Percentiles rank a stretch among this genome's conserved stretches.
phyloP scores from a whole-genome alignment of 352 stramenopile genomes.

The Pelagophyceae sp. region DNA sequence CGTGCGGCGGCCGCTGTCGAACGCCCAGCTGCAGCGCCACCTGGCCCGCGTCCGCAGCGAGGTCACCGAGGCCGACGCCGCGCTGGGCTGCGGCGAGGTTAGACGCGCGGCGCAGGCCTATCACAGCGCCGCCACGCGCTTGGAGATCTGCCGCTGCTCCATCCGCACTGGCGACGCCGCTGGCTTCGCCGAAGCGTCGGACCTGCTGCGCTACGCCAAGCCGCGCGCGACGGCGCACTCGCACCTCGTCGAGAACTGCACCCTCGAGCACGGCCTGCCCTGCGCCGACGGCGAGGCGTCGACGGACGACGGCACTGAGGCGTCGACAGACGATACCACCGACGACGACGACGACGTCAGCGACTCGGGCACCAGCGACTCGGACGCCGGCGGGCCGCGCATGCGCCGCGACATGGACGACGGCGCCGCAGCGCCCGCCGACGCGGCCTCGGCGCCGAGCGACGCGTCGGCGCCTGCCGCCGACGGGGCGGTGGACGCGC shows the following conservation, averaged over 20 bases:
- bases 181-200: background rate
- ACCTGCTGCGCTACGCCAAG: background rate
- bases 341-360: too few relatives aligned
- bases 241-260: slow-evolving; percentile 12
- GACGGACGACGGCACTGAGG: background rate
- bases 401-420: too few relatives aligned
- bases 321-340: too few relatives aligned
- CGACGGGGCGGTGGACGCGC: background rate
- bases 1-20: background rate
- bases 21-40: background rate
- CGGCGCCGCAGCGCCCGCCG: too few relatives aligned
- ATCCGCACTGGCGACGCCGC: background rate
- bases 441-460: background rate
- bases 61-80: background rate
- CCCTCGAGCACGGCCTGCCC: background rate
- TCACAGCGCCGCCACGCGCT: background rate
- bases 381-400: too few relatives aligned
- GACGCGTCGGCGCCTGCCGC: background rate
- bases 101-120: background rate
- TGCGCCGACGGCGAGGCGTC: background rate
- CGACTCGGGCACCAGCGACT: too few relatives aligned
- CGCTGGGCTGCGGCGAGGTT: background rate
- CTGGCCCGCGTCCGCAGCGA: background rate
- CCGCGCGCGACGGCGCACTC: background rate
- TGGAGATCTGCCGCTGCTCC: background rate